A percentile compares a stretch with the other conserved stretches of the same genome.
Conservation (phyloP, 495 filamentous ascomycete species). For the Aspergillus indologenus region DNA sequence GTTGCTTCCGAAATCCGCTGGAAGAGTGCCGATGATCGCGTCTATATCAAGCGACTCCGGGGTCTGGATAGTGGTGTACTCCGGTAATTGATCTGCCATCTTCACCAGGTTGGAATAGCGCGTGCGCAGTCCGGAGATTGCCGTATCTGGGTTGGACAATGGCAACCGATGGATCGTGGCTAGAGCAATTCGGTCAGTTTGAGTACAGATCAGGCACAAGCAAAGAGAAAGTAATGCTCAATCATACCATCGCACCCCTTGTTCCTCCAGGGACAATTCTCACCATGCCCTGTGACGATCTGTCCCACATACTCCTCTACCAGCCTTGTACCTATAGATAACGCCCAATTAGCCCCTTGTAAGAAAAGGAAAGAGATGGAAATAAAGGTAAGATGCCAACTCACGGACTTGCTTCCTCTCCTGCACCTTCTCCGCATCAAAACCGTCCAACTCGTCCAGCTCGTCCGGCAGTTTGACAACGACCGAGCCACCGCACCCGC, state of each 20-base stretch:
- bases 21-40: constrained; percentile 30
- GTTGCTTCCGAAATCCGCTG: constrained; percentile 21
- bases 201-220: constrained; percentile 20
- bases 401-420: constrained; percentile 61
- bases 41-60: constrained; percentile 44
- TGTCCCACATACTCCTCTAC: constrained; percentile 73
- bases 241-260: constrained; percentile 75
- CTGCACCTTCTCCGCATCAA: constrained; percentile 54
- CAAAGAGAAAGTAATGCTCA: not conserved
- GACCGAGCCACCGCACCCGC: constrained; percentile 76
- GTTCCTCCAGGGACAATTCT: constrained; percentile 81
- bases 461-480: constrained; percentile 73
- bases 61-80: constrained; percentile 45
- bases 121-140: constrained; percentile 53
- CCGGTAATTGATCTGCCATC: constrained; percentile 49
- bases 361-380: constrained; percentile 8
- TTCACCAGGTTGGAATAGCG: constrained; percentile 56
- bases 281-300: constrained; percentile 74
- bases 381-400: constrained; percentile 13
- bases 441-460: constrained; percentile 48
- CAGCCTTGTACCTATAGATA: constrained; percentile 47
- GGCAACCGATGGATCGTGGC: constrained; percentile 55
- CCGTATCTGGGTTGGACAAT: constrained; percentile 54
- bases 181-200: constrained; percentile 21
- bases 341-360: constrained; percentile 4